A percentile compares a stretch with the other conserved stretches of the same genome.
These are phyloP conservation scores for Colletotrichum graminicola DNA, from an alignment of 2,329 filamentous ascomycete species.

Conservation along the genomic window DNA sequence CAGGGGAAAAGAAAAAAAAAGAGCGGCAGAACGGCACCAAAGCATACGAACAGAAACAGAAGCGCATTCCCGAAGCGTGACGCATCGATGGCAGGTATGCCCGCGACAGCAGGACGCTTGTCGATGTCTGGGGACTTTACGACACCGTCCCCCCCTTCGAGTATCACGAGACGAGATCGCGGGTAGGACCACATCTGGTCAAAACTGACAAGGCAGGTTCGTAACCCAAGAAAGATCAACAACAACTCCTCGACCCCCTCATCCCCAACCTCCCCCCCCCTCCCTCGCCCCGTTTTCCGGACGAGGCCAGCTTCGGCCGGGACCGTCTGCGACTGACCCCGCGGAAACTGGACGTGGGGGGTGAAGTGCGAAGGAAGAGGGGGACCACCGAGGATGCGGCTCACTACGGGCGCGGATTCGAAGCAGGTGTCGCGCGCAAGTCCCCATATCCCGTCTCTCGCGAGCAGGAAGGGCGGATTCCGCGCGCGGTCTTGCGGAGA, in stretches of 20 bases:
- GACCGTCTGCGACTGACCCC: neutral
- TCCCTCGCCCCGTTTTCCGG: neutral
- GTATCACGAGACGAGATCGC: conserved; percentile 41
- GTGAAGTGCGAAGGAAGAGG: neutral
- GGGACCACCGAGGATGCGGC: conserved; percentile 62
- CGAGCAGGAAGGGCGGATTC: conserved; percentile 53
- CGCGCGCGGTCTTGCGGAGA: conserved; percentile 53
- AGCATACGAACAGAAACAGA: neutral
- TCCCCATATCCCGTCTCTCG: conserved; percentile 64
- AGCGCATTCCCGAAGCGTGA: conserved; percentile 50
- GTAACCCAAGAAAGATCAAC: conserved; percentile 53
- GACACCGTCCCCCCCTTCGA: neutral
- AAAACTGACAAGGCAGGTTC: conserved; percentile 51
- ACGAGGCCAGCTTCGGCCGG: neutral
- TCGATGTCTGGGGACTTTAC: neutral
- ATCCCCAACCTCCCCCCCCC: too few species aligned
- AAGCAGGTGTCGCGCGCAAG: conserved; percentile 54
- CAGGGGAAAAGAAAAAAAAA: conserved; percentile 15
- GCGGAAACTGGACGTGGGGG: neutral
- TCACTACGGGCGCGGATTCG: conserved; percentile 89
- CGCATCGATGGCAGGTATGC: neutral
- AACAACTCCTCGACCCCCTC: conserved; percentile 45
- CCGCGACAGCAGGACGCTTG: conserved; percentile 6
- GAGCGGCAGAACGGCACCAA: conserved; percentile 40
- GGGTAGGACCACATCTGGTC: conserved; percentile 31